These are phyloP conservation scores for Lactarius deliciosus DNA, from an alignment of 768 basidiomycete genomes.

Conservation along the genomic window DNA sequence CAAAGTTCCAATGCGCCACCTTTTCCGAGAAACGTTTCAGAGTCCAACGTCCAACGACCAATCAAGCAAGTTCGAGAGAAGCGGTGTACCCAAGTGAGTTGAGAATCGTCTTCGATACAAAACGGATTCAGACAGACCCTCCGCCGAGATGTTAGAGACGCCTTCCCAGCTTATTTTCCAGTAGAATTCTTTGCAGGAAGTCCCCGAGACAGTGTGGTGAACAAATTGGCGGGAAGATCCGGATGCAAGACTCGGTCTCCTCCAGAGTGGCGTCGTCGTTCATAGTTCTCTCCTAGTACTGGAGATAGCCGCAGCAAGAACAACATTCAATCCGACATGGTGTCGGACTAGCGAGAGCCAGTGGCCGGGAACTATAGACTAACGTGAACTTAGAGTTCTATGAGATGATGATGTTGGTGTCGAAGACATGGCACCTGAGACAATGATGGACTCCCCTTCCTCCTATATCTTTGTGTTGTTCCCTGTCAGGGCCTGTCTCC, in stretches of 20 bases:
- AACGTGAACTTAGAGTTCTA: slow-evolving; percentile 27
- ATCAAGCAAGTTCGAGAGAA: slow-evolving; percentile 7
- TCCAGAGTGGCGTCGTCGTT: slow-evolving; percentile 80
- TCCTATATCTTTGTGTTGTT: slow-evolving; percentile 79
- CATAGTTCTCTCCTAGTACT: slow-evolving; percentile 78
- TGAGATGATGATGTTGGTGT: slow-evolving; percentile 36
- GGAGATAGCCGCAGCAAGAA: slow-evolving; percentile 82
- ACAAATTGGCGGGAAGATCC: slow-evolving; percentile 71
- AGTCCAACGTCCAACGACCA: not conserved
- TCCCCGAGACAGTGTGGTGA: slow-evolving; percentile 81
- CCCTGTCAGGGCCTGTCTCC: slow-evolving; percentile 59
- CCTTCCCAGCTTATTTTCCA: slow-evolving; percentile 80
- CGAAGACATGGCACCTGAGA: slow-evolving; percentile 36
- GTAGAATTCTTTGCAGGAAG: slow-evolving; percentile 83
- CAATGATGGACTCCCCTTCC: slow-evolving; percentile 69
- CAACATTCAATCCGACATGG: slow-evolving; percentile 65
- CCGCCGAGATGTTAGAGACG: slow-evolving; percentile 69
- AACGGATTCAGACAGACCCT: slow-evolving; percentile 48
- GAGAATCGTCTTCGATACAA: slow-evolving; percentile 84
- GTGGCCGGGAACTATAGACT: not conserved
- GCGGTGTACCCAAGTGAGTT: slow-evolving; percentile 69
- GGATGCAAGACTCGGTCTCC: slow-evolving; percentile 62
- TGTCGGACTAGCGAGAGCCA: slow-evolving; percentile 49
- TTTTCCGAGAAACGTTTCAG: slow-evolving; percentile 44
- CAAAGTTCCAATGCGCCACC: slow-evolving; percentile 78